phyloP scores from a whole-genome alignment of 176 grass and related monocot genomes.

The Musa acuminata region DNA sequence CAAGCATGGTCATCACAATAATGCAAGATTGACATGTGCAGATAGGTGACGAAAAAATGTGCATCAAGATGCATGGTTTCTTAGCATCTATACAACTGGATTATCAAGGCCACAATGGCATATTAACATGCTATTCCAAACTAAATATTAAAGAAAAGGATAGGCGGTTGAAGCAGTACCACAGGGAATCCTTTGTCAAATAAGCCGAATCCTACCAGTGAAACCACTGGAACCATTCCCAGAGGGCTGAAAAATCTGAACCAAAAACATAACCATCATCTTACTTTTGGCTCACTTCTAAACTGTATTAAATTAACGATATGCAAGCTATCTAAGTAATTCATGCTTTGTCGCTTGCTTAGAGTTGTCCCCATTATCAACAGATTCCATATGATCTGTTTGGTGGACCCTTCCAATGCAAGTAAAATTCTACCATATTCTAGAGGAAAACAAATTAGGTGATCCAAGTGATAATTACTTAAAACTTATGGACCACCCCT shows the following conservation, averaged over 20 bases:
- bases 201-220: conserved; percentile 91
- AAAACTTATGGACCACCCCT: no score
- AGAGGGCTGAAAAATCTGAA: conserved; percentile 93
- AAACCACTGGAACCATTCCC: conserved; percentile 85
- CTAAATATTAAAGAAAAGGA: neutral
- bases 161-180: conserved; percentile 39
- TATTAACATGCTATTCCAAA: neutral
- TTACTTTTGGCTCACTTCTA: conserved; percentile 2
- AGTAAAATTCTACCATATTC: neutral
- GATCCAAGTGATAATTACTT: no score
- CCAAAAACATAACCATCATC: conserved; percentile 13
- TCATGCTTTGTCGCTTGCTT: neutral
- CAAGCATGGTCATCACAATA: no score
- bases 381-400: neutral
- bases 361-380: neutral
- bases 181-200: conserved; percentile 98
- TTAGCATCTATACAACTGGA: neutral
- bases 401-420: neutral
- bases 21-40: no score
- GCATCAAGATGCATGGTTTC: neutral
- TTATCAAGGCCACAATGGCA: neutral
- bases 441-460: neutral
- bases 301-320: conserved; percentile 4
- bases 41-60: no score
- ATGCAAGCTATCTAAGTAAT: neutral